Percentiles rank a stretch among this genome's conserved stretches.
Conservation (phyloP, 257 asterid genomes). For the Buddleja alternifolia region DNA sequence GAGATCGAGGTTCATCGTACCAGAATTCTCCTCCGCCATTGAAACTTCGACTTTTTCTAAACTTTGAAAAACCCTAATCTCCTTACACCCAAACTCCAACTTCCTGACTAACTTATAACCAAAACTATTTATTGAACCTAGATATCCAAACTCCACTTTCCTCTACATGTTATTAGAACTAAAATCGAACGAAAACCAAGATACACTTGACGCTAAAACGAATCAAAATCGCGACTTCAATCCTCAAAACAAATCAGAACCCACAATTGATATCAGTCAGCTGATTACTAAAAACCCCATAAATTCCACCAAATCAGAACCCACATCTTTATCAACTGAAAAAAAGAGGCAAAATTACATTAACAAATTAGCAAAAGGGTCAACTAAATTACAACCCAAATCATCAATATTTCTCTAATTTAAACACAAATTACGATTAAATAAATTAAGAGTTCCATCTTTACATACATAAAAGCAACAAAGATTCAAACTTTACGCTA, state of each 20-base stretch:
- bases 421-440: slow-evolving; percentile 14
- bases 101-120: not conserved
- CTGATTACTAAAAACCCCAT: slow-evolving; percentile 16
- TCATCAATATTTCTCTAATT: slow-evolving; percentile 13
- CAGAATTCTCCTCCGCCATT: slow-evolving; percentile 53
- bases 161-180: not conserved
- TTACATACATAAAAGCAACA: slow-evolving; percentile 17
- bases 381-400: slow-evolving; percentile 3
- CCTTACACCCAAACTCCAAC: slow-evolving; percentile 15
- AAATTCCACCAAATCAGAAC: slow-evolving; percentile 17
- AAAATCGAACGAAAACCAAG: not conserved
- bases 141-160: not conserved
- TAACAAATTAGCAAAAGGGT: slow-evolving; percentile 25
- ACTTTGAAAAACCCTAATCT: not conserved
- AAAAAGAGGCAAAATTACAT: slow-evolving; percentile 15
- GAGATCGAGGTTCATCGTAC: slow-evolving; percentile 63
- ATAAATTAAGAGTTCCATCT: slow-evolving; percentile 11
- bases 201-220: not conserved
- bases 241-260: not conserved
- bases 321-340: slow-evolving; percentile 23
- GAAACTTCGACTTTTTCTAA: slow-evolving; percentile 9
- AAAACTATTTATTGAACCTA: not conserved
- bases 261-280: not conserved
- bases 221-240: slow-evolving; percentile 7
- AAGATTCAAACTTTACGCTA: slow-evolving; percentile 21